Evolutionary conservation across 1,284 basidiomycete genomes (phyloP), one percentile per base, ranked within the genome.

Genomic region (Cutaneotrichosporon mucoides): DNA sequence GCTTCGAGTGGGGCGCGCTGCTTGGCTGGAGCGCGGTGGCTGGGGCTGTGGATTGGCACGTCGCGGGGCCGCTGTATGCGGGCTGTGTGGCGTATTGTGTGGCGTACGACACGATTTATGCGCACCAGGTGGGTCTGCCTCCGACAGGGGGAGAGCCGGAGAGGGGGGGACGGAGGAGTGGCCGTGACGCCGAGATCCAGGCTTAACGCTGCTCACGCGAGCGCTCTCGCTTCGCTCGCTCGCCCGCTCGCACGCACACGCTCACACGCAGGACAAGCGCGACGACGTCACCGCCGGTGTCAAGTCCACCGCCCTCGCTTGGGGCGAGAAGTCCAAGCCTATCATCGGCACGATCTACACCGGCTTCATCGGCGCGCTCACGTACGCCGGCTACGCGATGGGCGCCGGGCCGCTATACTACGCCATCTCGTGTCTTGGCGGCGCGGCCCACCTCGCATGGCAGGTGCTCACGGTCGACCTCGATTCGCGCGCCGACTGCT

Each of bases 81-180:
- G 92, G 94, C 3, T 90, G 90, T 6, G 81, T 93, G 38, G 86
- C 86, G 68, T 99, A 94, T 92, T 96, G 94, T 53, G 83, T 99
- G 56, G 89, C 94, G 1, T 99, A 99, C 72, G 96, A 99, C 71
- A 96, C 88, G 52, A 95, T 99, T 67, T 99, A 99, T 71, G 96
- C 96, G 2, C 96, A 99, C 76, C 95, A 97, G 81, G 90, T 90
- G 61, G 41, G 80, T 66, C 24, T 24, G 24, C 2, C 24, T 24
- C 2, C 34, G 13, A 9, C 38, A 33, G 24, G 5, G 5, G 4
- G 10, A 12, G 34, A 12, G 9, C 7, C 24, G 24, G 24, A 24
- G 24, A 24, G 24, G 24, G 24, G 24, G 3, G 24, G 24, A 24
- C 24, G 2, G 24, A 24, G 24, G 2, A 24, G 24, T 2, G 24